phyloP scores from a whole-genome alignment of 2,329 filamentous ascomycete species.

The Fusarium mexicanum region DNA sequence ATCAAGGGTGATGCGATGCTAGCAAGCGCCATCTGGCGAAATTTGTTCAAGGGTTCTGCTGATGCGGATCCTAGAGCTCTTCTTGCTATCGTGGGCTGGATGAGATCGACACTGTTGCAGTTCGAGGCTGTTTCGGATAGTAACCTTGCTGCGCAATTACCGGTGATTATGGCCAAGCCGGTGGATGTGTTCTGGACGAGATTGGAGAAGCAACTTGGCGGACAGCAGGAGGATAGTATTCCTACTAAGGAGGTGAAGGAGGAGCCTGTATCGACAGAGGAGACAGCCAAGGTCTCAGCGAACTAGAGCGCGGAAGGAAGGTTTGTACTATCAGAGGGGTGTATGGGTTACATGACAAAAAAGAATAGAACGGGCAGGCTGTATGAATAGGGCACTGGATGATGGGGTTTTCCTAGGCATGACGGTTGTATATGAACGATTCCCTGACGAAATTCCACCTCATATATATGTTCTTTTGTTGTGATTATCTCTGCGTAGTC shows the following conservation, averaged over 20 bases:
- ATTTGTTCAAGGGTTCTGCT: conserved; percentile 80
- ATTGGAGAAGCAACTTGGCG: conserved; percentile 53
- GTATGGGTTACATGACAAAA: conserved; percentile 12
- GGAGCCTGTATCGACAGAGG: conserved; percentile 12
- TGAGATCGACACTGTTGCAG: conserved; percentile 58
- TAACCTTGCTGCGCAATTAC: conserved; percentile 45
- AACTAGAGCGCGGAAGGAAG: conserved; percentile 16
- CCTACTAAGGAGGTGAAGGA: conserved; percentile 32
- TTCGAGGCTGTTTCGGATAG: conserved; percentile 62
- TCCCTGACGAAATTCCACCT: conserved; percentile 32
- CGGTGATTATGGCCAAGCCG: conserved; percentile 49
- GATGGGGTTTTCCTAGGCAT: conserved; percentile 9
- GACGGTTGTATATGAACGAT: conserved; percentile 30
- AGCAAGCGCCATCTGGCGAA: conserved; percentile 89
- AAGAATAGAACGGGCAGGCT: conserved; percentile 18
- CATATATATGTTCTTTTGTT: conserved; percentile 10
- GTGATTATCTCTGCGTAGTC: background rate
- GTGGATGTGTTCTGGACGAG: conserved; percentile 57
- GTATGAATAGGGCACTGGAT: conserved; percentile 35
- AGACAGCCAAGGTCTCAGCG: conserved; percentile 34
- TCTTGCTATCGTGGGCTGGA: conserved; percentile 66
- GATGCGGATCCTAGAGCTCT: conserved; percentile 62
- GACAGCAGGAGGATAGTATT: conserved; percentile 41
- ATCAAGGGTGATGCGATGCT: conserved; percentile 80
- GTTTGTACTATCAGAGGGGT: conserved; percentile 41